Conservation (phyloP, 2,329 filamentous ascomycete species). For the Colletotrichum sp. region DNA sequence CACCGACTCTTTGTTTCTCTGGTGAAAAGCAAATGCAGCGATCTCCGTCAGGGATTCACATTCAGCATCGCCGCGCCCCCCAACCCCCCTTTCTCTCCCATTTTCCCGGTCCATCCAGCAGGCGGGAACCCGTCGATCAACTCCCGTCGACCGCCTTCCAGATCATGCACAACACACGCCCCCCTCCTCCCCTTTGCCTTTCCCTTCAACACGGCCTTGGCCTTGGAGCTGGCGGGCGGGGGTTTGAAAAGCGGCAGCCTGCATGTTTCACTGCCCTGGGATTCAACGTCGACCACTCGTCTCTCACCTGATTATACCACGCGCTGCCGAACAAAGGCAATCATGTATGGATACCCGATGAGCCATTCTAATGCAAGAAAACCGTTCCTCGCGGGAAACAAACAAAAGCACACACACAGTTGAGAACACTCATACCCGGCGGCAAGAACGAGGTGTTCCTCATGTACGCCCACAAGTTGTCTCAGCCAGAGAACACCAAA, state of each 20-base stretch:
- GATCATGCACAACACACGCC: neutral
- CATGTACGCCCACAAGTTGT: neutral
- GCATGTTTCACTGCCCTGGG: neutral
- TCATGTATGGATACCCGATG: neutral
- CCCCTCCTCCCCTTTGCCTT: neutral
- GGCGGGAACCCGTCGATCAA: neutral
- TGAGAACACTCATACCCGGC: neutral
- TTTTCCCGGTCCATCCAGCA: neutral
- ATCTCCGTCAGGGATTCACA: slow-evolving; percentile 12
- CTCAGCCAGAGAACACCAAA: neutral
- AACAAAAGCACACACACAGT: neutral
- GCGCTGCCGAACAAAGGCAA: neutral
- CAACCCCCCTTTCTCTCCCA: neutral
- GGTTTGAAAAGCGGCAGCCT: neutral
- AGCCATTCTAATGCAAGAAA: neutral
- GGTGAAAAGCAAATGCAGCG: neutral
- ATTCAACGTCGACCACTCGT: neutral
- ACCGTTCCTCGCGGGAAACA: neutral
- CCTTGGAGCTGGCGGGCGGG: neutral
- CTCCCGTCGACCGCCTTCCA: neutral
- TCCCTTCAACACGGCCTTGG: neutral
- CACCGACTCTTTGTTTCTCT: neutral
- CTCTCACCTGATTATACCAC: neutral
- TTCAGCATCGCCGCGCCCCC: neutral
- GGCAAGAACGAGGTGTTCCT: neutral